A percentile compares a stretch with the other conserved stretches of the same genome.
Conservation (phyloP, 805 yeast species). For the Tetrapisispora pingtungensis region DNA sequence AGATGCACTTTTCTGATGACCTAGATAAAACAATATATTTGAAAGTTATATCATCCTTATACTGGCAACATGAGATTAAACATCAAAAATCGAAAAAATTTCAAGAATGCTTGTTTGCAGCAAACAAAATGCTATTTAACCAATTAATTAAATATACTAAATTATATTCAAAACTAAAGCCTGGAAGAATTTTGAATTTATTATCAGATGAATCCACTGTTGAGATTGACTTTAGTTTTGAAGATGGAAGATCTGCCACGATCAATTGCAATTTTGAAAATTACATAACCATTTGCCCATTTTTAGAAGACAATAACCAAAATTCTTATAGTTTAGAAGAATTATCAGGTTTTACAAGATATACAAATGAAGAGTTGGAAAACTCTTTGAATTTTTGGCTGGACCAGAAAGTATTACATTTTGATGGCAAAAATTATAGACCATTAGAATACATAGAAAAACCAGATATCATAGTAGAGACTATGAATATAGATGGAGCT, state of each 20-base stretch:
- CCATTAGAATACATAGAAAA: neutral
- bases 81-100: neutral
- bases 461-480: neutral
- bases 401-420: constrained; percentile 39
- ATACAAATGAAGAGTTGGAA: constrained; percentile 34
- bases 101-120: constrained; percentile 25
- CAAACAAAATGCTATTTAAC: constrained; percentile 39
- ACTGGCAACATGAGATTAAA: constrained; percentile 41
- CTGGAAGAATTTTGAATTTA: constrained; percentile 50
- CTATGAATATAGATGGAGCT: neutral
- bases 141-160: constrained; percentile 37
- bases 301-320: neutral
- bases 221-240: constrained; percentile 46
- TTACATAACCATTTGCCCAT: neutral
- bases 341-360: constrained; percentile 30
- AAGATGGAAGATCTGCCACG: constrained; percentile 29
- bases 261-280: constrained; percentile 57
- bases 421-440: neutral
- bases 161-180: constrained; percentile 36
- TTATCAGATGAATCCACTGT: constrained; percentile 55
- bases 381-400: constrained; percentile 54
- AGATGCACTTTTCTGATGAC: constrained; percentile 25
- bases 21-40: constrained; percentile 36
- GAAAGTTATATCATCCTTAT: constrained; percentile 61
- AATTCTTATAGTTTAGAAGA: constrained; percentile 26